These are phyloP conservation scores for Talaromyces sp. DNA, from an alignment of 2,329 filamentous ascomycete genomes.

Conservation along the genomic window DNA sequence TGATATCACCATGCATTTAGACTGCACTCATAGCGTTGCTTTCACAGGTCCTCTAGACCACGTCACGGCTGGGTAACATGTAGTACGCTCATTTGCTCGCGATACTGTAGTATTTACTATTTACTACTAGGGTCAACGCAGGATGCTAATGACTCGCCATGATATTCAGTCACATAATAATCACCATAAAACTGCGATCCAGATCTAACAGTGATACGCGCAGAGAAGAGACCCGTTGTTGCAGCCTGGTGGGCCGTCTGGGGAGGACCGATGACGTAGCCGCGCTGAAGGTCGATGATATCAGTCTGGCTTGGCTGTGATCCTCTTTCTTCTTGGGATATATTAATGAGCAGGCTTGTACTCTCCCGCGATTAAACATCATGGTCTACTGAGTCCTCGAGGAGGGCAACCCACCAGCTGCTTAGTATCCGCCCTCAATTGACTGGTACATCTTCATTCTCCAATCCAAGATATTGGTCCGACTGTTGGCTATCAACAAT, in stretches of 20 bases:
- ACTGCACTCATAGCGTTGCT: neutral
- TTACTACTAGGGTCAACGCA: no score
- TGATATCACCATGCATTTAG: neutral
- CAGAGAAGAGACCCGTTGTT: neutral
- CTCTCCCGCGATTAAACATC: no score
- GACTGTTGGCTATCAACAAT: neutral
- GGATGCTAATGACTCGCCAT: no score
- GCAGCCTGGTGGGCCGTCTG: neutral
- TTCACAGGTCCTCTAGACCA: neutral
- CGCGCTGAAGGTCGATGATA: slow-evolving; percentile 13
- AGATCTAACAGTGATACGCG: neutral
- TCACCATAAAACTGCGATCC: no score
- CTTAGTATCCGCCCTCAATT: neutral
- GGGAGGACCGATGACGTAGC: slow-evolving; percentile 13
- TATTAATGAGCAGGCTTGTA: neutral
- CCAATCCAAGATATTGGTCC: neutral
- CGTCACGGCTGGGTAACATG: neutral
- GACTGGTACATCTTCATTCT: neutral
- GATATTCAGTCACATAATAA: no score
- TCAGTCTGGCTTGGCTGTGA: slow-evolving; percentile 3
- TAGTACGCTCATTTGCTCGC: neutral
- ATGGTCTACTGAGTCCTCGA: neutral
- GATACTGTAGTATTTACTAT: no score
- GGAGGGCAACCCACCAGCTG: neutral
- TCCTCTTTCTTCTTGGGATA: neutral